Base-by-base conservation (phyloP, 306 rosid genomes). In the Trifolium repens region DNA sequence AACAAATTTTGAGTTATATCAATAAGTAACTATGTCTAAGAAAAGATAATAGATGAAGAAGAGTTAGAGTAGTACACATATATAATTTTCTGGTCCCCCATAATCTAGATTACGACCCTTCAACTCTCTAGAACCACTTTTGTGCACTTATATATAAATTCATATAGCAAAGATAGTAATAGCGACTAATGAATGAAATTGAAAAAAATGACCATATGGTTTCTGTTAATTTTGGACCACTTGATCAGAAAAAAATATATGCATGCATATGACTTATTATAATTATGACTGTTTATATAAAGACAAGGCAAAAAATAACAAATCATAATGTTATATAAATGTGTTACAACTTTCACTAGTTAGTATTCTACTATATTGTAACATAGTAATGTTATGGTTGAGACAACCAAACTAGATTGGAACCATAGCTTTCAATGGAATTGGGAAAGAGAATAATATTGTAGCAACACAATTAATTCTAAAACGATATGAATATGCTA, bases 161-260 rank as follows among this genome's bases (percentile, higher is more conserved):
- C 43, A 39, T 24, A 69, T 8, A 26, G 60, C 43, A 74, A 22
- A 42, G 24, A 52, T 62, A 43, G 16, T 42, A 77, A 77, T 53
- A 58, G 53, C 52, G 43, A 68, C 75, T 19, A 1, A 2, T 78
- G 58, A 37, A 58, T 17, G 77, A 50, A 63, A 69, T 42, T 22
- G 37, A 34, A 79, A 35, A 53, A 54, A 78, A 62, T 62, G 46
- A 60, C 5, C 35, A 65, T 30, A 73, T 55, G 43, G 35, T 53
- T 53, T 80, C 9, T 26, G 24, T 17, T 70, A 19, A 46, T 54
- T 59, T 35, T 64, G 78, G 78, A 76, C 70, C 75, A 64, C 78
- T 19, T 37, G 37, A 59, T 44, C 58, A 67, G 13, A 7, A 43
- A 69, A 2, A 9, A 15, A 61, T 19, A 1, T 15, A 15, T 61